These are phyloP conservation scores for Yamadazyma triangularis DNA, from an alignment of 1,139 yeast genomes.

Conservation along the genomic window DNA sequence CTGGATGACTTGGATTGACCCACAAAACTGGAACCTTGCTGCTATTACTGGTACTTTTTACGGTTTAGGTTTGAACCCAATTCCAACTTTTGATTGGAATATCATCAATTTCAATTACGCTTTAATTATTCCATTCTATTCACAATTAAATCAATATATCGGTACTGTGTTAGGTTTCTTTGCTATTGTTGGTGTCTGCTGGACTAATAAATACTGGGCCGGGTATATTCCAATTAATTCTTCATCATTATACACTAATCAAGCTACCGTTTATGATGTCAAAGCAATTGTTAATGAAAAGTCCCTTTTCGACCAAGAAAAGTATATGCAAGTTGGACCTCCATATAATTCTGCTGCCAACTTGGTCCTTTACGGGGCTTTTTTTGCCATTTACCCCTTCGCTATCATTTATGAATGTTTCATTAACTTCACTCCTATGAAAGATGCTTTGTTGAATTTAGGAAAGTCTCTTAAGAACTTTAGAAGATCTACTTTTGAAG, in stretches of 20 bases:
- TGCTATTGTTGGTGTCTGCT: slow-evolving; percentile 40
- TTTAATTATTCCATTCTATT: slow-evolving; percentile 40
- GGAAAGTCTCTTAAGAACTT: slow-evolving; percentile 22
- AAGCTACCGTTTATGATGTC: slow-evolving; percentile 38
- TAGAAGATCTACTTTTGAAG: slow-evolving; percentile 21
- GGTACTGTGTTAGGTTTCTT: slow-evolving; percentile 41
- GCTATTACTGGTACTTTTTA: slow-evolving; percentile 44
- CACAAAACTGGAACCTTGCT: slow-evolving; percentile 41
- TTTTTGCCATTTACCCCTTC: slow-evolving; percentile 53
- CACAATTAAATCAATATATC: slow-evolving; percentile 33
- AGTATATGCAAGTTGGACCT: slow-evolving; percentile 42
- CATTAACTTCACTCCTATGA: slow-evolving; percentile 23
- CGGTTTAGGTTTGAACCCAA: slow-evolving; percentile 55
- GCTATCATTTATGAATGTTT: slow-evolving; percentile 38
- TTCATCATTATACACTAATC: slow-evolving; percentile 38
- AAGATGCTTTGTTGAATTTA: slow-evolving; percentile 5
- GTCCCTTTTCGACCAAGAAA: slow-evolving; percentile 29
- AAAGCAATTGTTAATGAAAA: slow-evolving; percentile 29
- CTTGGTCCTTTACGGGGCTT: slow-evolving; percentile 46
- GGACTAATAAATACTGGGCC: slow-evolving; percentile 45
- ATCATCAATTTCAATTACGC: slow-evolving; percentile 16
- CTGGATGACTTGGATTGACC: slow-evolving; percentile 31
- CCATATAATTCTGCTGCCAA: slow-evolving; percentile 31
- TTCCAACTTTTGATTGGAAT: slow-evolving; percentile 49
- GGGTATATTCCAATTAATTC: slow-evolving; percentile 50